These are phyloP conservation scores for Strobilomyces dryophilus DNA, from an alignment of 768 basidiomycete genomes.

Conservation along the genomic window DNA sequence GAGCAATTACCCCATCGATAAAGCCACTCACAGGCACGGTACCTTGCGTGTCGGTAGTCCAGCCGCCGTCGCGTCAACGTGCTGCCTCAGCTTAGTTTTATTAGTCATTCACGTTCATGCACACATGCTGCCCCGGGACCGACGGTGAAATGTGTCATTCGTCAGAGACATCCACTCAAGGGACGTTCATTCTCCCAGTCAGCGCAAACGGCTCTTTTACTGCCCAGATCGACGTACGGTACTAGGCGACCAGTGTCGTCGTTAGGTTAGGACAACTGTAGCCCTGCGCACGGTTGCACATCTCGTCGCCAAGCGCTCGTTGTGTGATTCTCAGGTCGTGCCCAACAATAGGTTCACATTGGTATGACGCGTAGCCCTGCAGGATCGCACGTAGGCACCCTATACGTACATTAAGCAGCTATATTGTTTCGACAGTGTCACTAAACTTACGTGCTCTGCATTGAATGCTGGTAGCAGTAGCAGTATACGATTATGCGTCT, in stretches of 20 bases:
- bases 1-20: not conserved
- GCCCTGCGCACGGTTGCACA: not conserved
- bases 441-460: slow-evolving; percentile 49
- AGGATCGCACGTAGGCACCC: slow-evolving; percentile 20
- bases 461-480: slow-evolving; percentile 74
- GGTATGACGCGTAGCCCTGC: too few species aligned
- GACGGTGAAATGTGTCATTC: not conserved
- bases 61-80: not conserved
- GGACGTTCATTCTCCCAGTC: not conserved
- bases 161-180: not conserved
- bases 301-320: not conserved
- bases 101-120: not conserved
- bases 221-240: not conserved
- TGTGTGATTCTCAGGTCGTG: too few species aligned
- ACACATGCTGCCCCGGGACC: not conserved
- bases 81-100: not conserved
- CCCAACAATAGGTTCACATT: too few species aligned
- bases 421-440: slow-evolving; percentile 13
- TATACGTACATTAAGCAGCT: slow-evolving; percentile 16
- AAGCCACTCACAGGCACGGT: not conserved
- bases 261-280: not conserved
- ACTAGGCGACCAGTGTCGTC: not conserved
- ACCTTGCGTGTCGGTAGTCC: not conserved
- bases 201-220: not conserved
- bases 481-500: slow-evolving; percentile 53